Base-by-base conservation (phyloP, 306 rosid genomes). In the Adenanthera pavonina region DNA sequence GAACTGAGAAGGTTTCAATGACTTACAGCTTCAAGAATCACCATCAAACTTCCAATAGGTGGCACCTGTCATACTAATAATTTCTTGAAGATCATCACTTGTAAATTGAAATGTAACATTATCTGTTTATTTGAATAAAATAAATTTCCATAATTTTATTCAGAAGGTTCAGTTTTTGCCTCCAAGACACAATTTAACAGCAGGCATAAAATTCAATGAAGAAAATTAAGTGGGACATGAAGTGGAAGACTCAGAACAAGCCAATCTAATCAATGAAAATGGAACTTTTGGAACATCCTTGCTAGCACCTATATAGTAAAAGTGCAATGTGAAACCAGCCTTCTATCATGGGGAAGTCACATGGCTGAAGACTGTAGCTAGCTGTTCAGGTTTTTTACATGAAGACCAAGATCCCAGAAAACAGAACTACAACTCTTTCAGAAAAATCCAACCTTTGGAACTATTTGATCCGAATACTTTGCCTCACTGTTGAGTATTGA, bases 201-300 rank as follows among this genome's bases (percentile, higher is more conserved):
- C 65, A 59, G 47, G 44, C 74, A 72, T 85, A 62, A 16, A 8
- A 51, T 72, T 72, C 41, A 60, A 20, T 33, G 83, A 20, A 56
- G 38, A 48, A 71, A 64, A 64, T 77, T 41, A 20, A 66, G 7
- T 12, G 2, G 14, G 80, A 71, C 36, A 75, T 65, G 75, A 67
- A 60, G 52, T 40, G 57, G 30, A 17, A 74, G 57, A 59, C 33
- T 64, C 2, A 60, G 77, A 74, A 75, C 44, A 48, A 46, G 84
- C 78, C 84, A 78, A 75, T 34, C 79, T 86, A 74, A 77, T 83
- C 81, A 52, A 20, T 36, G 41, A 73, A 66, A 69, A 81, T 78
- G 70, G 43, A 84, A 67, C 38, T 72, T 74, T 83, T 84, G 87
- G 86, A 83, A 80, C 74, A 80, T 80, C 62, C n/a, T n/a, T n/a